Base-by-base conservation (phyloP, 1,284 basidiomycete genomes). In the Microbotryum intermedium region DNA sequence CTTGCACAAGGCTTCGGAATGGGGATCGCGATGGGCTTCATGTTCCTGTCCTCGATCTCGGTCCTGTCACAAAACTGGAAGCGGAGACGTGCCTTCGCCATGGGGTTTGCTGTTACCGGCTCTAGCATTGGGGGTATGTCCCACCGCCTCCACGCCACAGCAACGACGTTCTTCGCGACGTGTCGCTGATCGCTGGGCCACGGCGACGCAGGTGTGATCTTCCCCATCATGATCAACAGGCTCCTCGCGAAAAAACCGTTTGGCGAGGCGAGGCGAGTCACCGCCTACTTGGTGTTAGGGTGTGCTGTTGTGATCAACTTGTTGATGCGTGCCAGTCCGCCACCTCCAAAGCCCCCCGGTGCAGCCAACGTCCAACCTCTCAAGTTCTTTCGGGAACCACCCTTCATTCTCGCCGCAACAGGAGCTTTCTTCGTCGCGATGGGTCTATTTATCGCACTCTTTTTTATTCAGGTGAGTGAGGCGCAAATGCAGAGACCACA, bases 171-270 rank as follows among this genome's bases (percentile, higher is more conserved):
- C 16, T 16, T 39, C 16, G 34, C 11, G 34, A 39, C 34, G 34
- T 16, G 34, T 39, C 34, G 34, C 34, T 39, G 34, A 39, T 39
- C 29, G 6, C 29, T 30, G 29, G 34, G 16, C 34, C 34, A 39
- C 34, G 34, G 34, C 16, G 34, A 39, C 34, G 34, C 16, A 16
- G 58, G 58, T 1, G 48, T 66, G 29, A 47, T 47, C 29, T 63
- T 64, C 39, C 58, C 61, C 2, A 61, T 65, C 50, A 55, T 62
- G 50, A 55, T 65, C 45, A 65, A 62, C 44, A 57, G 55, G 16
- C 55, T 65, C 8, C 53, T 65, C 28, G 50, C 11, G 20, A 53
- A 59, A 13, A 55, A 44, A 1, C 11, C 55, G 25, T 44, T 60
- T n/a, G 64, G 58, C 3, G 58, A 54, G 20, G 34, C 46, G 6